Base-by-base conservation (phyloP, 2,329 filamentous ascomycete species). In the Ophiosphaerella korrae region DNA sequence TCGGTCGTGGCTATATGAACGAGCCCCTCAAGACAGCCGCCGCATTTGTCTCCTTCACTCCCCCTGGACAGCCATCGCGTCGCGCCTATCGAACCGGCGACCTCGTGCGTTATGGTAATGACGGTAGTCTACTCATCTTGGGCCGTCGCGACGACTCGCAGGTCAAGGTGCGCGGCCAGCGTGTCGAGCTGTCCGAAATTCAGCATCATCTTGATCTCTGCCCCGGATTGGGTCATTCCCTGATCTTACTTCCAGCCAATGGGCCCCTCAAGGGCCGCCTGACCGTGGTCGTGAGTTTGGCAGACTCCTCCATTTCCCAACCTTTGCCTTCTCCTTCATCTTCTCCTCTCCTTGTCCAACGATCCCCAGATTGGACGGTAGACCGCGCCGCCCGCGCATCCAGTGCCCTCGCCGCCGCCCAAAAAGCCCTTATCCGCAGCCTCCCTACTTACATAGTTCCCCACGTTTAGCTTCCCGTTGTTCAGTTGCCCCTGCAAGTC, bases 391-490 rank as follows among this genome's bases (percentile, higher is more conserved):
- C 7, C 38, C 62, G 8, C 60, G 62, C 13, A 51, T 61, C 7
- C 57, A 68, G 35, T 70, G 66, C 53, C 70, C 70, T 41, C 41
- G 9, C 26, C 9, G 7, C 57, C 5, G 54, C 66, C 8, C 66
- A 70, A 47, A 70, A 71, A 44, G 51, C 56, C 2, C 58, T 73
- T 9, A 60, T 56, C 7, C 59, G 63, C 7, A 53, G 60, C 3
- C 47, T 73, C 7, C 71, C 71, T 0, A 53, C 63, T 0, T 73
- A 72, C 46, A 72, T 73, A 69, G 66, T 72, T 16, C 71, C 71
- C 1, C 56, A 64, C 0, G 63, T 68, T 14, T 74, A 67, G 47
- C 46, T 73, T 6, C 70, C 70, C 0, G 57, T 74, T 14, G 55
- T 40, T 3, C 65, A 63, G 35, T 60, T 74, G 57, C 70, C 71